Conservation (phyloP, 2,329 filamentous ascomycete genomes). For the Colletotrichum sp. region DNA sequence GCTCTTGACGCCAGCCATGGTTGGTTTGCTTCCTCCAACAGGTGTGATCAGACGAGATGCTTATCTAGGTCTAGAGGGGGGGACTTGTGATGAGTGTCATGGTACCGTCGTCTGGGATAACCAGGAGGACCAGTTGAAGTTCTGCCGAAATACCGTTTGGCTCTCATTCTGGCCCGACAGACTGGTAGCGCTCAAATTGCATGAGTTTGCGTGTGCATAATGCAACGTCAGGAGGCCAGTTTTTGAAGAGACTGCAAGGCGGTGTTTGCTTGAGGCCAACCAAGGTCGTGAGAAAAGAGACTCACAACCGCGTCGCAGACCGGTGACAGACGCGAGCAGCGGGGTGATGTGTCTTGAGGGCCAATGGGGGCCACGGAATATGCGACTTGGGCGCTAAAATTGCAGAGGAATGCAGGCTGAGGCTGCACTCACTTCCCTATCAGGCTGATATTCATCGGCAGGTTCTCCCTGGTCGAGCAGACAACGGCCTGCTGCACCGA, state of each 20-base stretch:
- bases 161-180: conserved; percentile 25
- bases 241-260: neutral
- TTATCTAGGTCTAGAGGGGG: neutral
- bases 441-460: neutral
- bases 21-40: neutral
- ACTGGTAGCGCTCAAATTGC: conserved; percentile 35
- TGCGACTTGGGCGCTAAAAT: conserved; percentile 18
- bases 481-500: neutral
- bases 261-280: neutral
- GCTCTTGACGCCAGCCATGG: neutral
- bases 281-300: neutral
- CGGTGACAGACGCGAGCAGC: conserved; percentile 13
- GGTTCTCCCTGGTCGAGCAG: neutral
- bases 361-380: conserved; percentile 16
- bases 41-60: neutral
- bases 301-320: neutral
- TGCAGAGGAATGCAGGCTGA: neutral
- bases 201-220: conserved; percentile 21
- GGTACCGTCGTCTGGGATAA: neutral
- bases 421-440: neutral
- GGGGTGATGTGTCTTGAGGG: conserved; percentile 8
- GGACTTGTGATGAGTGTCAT: neutral
- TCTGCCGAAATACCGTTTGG: neutral
- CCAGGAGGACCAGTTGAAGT: neutral
- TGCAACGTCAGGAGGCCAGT: neutral